Percentiles rank a stretch among this genome's conserved stretches.
These are phyloP conservation scores for Lactarius pseudohatsudake DNA, from an alignment of 768 basidiomycete species.

Conservation along the genomic window DNA sequence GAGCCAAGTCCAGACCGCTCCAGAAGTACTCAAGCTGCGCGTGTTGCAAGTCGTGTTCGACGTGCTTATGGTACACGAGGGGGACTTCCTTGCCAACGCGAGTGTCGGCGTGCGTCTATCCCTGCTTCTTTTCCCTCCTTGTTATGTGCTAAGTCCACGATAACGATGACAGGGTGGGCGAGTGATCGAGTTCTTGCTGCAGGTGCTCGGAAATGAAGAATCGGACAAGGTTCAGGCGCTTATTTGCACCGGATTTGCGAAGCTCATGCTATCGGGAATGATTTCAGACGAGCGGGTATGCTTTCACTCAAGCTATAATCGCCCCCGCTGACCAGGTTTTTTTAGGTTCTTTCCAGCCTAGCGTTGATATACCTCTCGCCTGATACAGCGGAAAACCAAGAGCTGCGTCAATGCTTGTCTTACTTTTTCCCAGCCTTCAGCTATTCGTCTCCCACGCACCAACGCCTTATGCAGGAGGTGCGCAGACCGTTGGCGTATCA, in stretches of 20 bases:
- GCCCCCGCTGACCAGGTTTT: background rate
- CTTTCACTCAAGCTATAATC: background rate
- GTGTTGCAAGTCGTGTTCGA: constrained; percentile 86
- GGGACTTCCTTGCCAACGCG: constrained; percentile 53
- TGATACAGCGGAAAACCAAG: constrained; percentile 75
- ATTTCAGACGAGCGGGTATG: constrained; percentile 66
- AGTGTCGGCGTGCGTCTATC: constrained; percentile 32
- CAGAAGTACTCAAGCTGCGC: constrained; percentile 63
- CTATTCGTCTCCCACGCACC: constrained; percentile 74
- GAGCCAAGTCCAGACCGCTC: constrained; percentile 64
- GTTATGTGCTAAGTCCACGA: constrained; percentile 3
- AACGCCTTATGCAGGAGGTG: constrained; percentile 68
- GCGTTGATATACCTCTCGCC: constrained; percentile 74
- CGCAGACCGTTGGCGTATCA: constrained; percentile 35
- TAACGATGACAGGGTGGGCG: constrained; percentile 44
- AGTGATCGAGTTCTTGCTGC: constrained; percentile 66
- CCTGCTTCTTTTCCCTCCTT: too few species aligned
- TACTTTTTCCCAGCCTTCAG: constrained; percentile 88
- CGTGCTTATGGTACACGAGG: constrained; percentile 80
- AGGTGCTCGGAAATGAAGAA: constrained; percentile 52
- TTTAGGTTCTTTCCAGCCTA: constrained; percentile 49
- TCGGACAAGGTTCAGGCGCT: constrained; percentile 68
- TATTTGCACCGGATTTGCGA: constrained; percentile 78
- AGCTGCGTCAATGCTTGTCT: constrained; percentile 79
- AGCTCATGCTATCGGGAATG: constrained; percentile 78